Evolutionary conservation across 345 rosid genomes (phyloP).

Genomic region (Pistacia vera): DNA sequence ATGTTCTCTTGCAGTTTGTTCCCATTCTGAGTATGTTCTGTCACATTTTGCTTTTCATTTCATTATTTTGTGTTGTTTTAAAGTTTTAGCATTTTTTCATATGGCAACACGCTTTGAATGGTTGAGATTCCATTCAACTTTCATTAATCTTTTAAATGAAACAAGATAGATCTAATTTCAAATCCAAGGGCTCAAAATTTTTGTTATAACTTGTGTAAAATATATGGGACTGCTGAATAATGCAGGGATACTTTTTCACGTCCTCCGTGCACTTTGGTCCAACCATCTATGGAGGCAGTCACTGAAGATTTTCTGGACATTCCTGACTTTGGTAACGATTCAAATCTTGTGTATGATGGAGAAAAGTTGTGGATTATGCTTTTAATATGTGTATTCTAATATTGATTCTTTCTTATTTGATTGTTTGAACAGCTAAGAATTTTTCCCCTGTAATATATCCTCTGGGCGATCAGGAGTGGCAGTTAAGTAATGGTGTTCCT

Average conservation of each 20-base stretch:
- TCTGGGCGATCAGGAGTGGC: constrained; percentile 71
- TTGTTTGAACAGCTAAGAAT: constrained; percentile 57
- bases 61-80: constrained; percentile 11
- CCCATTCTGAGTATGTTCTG: constrained; percentile 6
- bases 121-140: too few relatives aligned
- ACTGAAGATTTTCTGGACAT: constrained; percentile 43
- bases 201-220: too few relatives aligned
- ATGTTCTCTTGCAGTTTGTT: background rate
- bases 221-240: background rate
- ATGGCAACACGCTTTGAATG: background rate
- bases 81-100: constrained; percentile 12
- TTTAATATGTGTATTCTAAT: background rate
- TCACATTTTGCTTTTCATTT: background rate
- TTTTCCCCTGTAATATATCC: constrained; percentile 95
- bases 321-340: constrained; percentile 80
- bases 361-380: background rate
- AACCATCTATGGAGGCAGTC: constrained; percentile 75
- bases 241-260: constrained; percentile 91
- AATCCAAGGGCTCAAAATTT: too few relatives aligned
- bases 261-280: constrained; percentile 88
- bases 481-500: constrained; percentile 61
- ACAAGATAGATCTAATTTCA: too few relatives aligned
- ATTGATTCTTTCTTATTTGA: background rate
- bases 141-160: too few relatives aligned
- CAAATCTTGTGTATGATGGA: background rate